Conservation (phyloP, 257 asterid genomes). For the Gynochthodes officinalis region DNA sequence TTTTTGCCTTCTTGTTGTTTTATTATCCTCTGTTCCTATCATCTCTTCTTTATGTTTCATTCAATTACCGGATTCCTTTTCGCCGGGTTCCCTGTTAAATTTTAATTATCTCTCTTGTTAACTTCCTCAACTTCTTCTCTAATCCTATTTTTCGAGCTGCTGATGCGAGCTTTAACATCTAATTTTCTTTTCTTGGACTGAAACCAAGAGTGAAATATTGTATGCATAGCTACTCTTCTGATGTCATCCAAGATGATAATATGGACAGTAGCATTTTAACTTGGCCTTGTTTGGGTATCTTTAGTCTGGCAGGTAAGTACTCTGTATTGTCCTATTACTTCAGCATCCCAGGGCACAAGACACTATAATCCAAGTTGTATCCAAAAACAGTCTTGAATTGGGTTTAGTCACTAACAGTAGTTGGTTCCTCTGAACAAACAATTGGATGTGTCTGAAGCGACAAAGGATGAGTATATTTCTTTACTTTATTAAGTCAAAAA, state of each 20-base stretch:
- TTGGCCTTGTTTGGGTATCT: too few species aligned
- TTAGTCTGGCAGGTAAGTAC: neutral
- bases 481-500: conserved; percentile 47
- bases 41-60: conserved; percentile 19
- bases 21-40: conserved; percentile 25
- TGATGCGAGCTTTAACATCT: neutral
- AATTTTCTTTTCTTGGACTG: neutral
- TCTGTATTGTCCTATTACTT: neutral
- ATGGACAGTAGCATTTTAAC: neutral
- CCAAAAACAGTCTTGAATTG: neutral
- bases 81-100: conserved; percentile 34
- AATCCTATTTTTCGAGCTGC: conserved; percentile 6
- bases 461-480: conserved; percentile 20
- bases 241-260: neutral
- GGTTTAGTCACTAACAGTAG: neutral
- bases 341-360: neutral
- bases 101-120: neutral
- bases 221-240: too few species aligned
- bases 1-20: conserved; percentile 10
- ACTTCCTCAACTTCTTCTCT: neutral
- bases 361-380: conserved; percentile 6
- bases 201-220: neutral
- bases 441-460: conserved; percentile 12
- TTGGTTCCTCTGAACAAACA: neutral
- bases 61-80: conserved; percentile 42